phyloP scores from a whole-genome alignment of 768 basidiomycete genomes.

The Calocybe cyanea region DNA sequence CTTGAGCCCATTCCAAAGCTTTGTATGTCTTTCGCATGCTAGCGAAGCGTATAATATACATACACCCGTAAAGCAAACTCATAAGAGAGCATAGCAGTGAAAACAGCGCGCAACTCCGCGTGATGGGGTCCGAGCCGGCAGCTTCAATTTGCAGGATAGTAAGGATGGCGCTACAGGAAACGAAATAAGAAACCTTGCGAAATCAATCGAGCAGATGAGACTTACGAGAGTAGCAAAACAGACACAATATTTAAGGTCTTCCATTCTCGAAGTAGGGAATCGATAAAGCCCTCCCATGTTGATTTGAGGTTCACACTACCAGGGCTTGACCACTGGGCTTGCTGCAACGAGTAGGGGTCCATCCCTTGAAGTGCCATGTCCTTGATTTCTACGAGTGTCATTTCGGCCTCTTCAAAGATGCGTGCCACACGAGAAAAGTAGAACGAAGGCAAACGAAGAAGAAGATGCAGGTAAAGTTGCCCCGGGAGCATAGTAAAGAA shows the following conservation, averaged over 20 bases:
- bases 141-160: slow-evolving; percentile 57
- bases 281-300: slow-evolving; percentile 63
- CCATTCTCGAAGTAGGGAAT: slow-evolving; percentile 66
- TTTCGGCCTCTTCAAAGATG: slow-evolving; percentile 60
- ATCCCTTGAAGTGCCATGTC: slow-evolving; percentile 41
- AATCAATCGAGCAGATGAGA: neutral
- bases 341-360: slow-evolving; percentile 21
- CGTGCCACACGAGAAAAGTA: slow-evolving; percentile 66
- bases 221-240: slow-evolving; percentile 50
- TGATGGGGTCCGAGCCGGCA: slow-evolving; percentile 55
- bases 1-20: slow-evolving; percentile 71
- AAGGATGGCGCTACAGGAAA: slow-evolving; percentile 51
- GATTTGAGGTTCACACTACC: slow-evolving; percentile 41
- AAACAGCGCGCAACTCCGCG: slow-evolving; percentile 55
- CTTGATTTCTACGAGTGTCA: slow-evolving; percentile 56
- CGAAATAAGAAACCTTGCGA: neutral
- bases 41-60: slow-evolving; percentile 71
- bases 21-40: slow-evolving; percentile 70
- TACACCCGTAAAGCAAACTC: slow-evolving; percentile 70
- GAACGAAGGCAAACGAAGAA: slow-evolving; percentile 56
- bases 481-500: slow-evolving; percentile 21
- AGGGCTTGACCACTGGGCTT: slow-evolving; percentile 25
- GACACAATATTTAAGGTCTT: slow-evolving; percentile 74
- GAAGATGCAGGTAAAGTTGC: slow-evolving; percentile 29
- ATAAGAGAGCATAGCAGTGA: slow-evolving; percentile 66